Percentiles rank a stretch among this genome's conserved stretches.
phyloP scores from a whole-genome alignment of 176 grass and related monocot genomes.

The Tillandsia fasciculata region DNA sequence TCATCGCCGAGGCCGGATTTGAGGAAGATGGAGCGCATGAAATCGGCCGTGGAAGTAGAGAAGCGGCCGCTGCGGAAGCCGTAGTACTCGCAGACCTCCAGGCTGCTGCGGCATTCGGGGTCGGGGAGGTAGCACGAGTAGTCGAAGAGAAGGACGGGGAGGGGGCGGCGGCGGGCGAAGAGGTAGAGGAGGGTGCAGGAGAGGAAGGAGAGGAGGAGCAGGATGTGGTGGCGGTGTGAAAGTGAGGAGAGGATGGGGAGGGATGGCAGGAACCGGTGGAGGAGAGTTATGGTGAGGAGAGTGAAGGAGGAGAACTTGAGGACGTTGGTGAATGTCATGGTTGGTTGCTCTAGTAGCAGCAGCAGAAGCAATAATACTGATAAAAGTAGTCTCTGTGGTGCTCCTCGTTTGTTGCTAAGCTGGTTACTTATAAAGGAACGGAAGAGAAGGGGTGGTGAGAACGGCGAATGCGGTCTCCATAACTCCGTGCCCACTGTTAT shows the following conservation, averaged over 20 bases:
- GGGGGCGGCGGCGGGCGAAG: not conserved
- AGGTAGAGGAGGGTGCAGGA: constrained; percentile 15
- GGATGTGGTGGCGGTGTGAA: not conserved
- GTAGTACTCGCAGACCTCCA: constrained; percentile 28
- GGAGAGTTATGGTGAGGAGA: not conserved
- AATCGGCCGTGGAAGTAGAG: constrained; percentile 19
- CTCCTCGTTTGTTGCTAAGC: no score
- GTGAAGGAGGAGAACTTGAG: not conserved
- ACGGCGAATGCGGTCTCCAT: no score
- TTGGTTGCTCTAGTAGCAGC: not conserved
- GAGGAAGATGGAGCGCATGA: constrained; percentile 26
- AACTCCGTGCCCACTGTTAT: no score
- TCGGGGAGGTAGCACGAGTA: constrained; percentile 17
- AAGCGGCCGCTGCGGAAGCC: constrained; percentile 14
- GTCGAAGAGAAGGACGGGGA: constrained; percentile 16
- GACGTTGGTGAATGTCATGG: not conserved
- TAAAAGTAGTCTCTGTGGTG: no score
- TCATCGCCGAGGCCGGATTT: constrained; percentile 41
- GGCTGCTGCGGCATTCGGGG: constrained; percentile 19
- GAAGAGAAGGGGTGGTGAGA: no score
- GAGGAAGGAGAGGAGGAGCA: constrained; percentile 7
- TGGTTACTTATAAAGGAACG: no score
- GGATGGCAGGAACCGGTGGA: not conserved
- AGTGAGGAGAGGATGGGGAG: not conserved
- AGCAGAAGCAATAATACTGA: no score